A percentile compares a stretch with the other conserved stretches of the same genome.
These are phyloP conservation scores for Cenchrus americanus DNA, from an alignment of 176 grass and related monocot species.

Conservation along the genomic window DNA sequence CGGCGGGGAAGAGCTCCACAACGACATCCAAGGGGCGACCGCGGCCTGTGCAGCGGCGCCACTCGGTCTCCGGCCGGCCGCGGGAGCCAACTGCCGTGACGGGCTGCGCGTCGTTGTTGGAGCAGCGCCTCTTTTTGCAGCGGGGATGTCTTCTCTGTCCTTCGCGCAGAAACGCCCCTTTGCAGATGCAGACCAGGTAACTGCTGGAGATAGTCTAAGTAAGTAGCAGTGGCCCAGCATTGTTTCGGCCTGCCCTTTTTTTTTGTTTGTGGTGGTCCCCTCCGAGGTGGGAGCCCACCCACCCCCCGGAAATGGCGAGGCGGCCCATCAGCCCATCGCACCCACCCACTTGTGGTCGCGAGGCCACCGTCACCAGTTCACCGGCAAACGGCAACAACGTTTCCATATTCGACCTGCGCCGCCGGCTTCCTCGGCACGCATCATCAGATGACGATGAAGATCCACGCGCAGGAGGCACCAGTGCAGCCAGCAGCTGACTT, in stretches of 20 bases:
- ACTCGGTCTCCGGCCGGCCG: too few species aligned
- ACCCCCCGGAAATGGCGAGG: neutral
- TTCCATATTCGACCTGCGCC: neutral
- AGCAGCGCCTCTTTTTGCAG: too few species aligned
- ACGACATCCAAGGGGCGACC: too few species aligned
- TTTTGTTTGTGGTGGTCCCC: too few species aligned
- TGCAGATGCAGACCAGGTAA: too few species aligned
- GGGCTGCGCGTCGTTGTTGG: too few species aligned
- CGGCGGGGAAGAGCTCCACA: too few species aligned
- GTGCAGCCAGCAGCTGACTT: neutral
- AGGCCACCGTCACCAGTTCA: neutral
- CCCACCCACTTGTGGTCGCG: neutral
- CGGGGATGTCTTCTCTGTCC: too few species aligned
- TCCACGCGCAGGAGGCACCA: neutral
- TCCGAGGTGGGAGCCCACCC: slow-evolving; percentile 18
- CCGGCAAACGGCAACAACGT: neutral
- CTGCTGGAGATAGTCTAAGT: too few species aligned
- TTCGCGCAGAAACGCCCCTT: too few species aligned
- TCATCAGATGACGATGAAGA: neutral
- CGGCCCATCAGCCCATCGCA: slow-evolving; percentile 27
- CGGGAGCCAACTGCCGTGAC: too few species aligned
- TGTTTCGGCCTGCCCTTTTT: neutral
- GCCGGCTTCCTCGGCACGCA: neutral
- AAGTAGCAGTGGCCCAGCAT: neutral
- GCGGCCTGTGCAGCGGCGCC: too few species aligned